Evolutionary conservation across 192 early-diverging fungal genomes (phyloP).

Genomic region (Podila horticola): DNA sequence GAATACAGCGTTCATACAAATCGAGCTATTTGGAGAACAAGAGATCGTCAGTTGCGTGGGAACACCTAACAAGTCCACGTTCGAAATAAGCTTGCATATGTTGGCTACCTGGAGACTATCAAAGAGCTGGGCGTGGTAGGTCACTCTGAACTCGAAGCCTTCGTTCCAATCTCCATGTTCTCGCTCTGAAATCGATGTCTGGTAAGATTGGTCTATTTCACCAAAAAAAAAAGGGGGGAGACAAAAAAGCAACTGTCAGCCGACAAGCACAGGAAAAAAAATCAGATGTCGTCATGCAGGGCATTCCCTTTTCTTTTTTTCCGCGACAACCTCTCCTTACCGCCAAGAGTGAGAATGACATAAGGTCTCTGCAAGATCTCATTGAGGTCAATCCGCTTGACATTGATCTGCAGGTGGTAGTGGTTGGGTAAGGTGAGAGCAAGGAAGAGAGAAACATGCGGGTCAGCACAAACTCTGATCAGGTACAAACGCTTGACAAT

Average conservation of each 20-base stretch:
- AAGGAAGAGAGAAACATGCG: neutral
- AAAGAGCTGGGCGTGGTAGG: conserved; percentile 80
- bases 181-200: conserved; percentile 67
- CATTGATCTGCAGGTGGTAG: conserved; percentile 62
- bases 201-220: conserved; percentile 65
- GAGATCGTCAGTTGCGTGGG: neutral
- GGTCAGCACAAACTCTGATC: neutral
- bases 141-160: conserved; percentile 74
- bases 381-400: conserved; percentile 68
- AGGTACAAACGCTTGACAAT: conserved; percentile 13
- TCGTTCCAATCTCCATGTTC: conserved; percentile 75
- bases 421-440: too few relatives aligned
- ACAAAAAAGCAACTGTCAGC: neutral
- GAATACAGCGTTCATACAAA: conserved; percentile 69
- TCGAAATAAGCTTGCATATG: neutral
- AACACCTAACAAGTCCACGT: too few relatives aligned
- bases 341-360: conserved; percentile 70
- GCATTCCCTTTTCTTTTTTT: neutral
- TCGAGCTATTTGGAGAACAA: conserved; percentile 62
- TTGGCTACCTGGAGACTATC: conserved; percentile 65
- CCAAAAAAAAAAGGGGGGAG: too few relatives aligned
- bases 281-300: neutral
- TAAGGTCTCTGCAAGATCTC: conserved; percentile 68
- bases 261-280: neutral
- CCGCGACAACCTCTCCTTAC: conserved; percentile 19